These are phyloP conservation scores for Alternaria sp. DNA, from an alignment of 2,329 filamentous ascomycete species.

Conservation along the genomic window DNA sequence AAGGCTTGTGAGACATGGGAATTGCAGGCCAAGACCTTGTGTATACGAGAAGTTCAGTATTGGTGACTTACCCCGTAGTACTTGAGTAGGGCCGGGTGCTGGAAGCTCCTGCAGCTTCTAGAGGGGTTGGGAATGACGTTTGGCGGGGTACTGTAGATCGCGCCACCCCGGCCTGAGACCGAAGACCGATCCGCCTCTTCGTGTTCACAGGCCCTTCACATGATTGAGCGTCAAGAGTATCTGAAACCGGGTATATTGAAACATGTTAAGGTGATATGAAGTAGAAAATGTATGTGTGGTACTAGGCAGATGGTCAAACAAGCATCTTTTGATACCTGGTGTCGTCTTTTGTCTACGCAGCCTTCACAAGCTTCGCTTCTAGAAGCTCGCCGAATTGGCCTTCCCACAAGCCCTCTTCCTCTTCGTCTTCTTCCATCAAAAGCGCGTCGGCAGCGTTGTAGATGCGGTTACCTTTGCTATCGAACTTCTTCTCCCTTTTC, in stretches of 20 bases:
- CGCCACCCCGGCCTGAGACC: not conserved
- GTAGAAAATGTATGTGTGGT: not conserved
- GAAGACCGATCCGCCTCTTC: not conserved
- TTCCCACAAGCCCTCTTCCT: conserved; percentile 39
- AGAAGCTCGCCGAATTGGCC: conserved; percentile 40
- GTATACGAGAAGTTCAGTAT: not conserved
- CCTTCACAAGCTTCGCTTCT: conserved; percentile 40
- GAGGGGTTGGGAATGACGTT: conserved; percentile 28
- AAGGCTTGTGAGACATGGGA: not conserved
- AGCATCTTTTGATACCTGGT: not conserved
- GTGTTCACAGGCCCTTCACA: not conserved
- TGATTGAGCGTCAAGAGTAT: not conserved
- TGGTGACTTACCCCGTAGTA: not conserved
- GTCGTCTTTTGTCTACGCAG: conserved; percentile 18
- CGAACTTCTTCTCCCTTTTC: conserved; percentile 65
- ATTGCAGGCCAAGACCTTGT: not conserved
- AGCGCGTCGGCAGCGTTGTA: conserved; percentile 70
- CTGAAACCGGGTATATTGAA: conserved; percentile 9
- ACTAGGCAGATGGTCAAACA: not conserved
- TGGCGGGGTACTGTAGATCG: conserved; percentile 25
- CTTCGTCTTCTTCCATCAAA: conserved; percentile 36
- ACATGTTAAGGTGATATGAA: conserved; percentile 1
- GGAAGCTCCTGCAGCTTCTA: conserved; percentile 13
- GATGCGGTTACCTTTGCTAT: conserved; percentile 75
- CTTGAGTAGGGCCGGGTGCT: not conserved